phyloP scores from a whole-genome alignment of 2,329 filamentous ascomycete genomes.

The Leptographium radiaticola region DNA sequence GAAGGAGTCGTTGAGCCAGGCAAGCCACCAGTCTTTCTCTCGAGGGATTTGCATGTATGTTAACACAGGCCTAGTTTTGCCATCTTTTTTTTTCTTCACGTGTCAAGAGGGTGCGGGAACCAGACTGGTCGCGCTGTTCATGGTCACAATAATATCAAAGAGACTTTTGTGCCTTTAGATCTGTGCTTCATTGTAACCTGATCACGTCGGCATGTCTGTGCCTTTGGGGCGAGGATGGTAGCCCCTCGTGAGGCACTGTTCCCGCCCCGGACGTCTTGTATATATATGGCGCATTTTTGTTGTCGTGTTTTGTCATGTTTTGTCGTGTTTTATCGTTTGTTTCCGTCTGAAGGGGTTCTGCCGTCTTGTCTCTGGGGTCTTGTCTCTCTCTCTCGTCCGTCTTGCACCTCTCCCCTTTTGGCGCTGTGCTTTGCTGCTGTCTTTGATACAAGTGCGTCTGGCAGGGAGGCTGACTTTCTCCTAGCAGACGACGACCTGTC shows the following conservation, averaged over 20 bases:
- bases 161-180: background rate
- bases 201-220: background rate
- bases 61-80: conserved; percentile 32
- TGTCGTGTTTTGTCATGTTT: background rate
- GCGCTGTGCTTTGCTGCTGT: background rate
- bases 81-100: background rate
- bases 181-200: conserved; percentile 4
- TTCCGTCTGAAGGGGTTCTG: no score
- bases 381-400: background rate
- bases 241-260: background rate
- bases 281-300: background rate
- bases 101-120: background rate
- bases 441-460: background rate
- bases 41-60: conserved; percentile 47
- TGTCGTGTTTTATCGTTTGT: background rate
- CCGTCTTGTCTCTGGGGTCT: background rate
- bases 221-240: background rate
- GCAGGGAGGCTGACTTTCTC: background rate
- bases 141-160: conserved; percentile 4
- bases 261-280: background rate
- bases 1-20: conserved; percentile 32
- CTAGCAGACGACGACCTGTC: conserved; percentile 48
- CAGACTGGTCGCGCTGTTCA: background rate
- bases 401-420: background rate
- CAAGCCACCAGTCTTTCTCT: conserved; percentile 57